Percentiles rank a stretch among this genome's conserved stretches.
phyloP scores from a whole-genome alignment of 805 yeast species.

The Candida ovalis region DNA sequence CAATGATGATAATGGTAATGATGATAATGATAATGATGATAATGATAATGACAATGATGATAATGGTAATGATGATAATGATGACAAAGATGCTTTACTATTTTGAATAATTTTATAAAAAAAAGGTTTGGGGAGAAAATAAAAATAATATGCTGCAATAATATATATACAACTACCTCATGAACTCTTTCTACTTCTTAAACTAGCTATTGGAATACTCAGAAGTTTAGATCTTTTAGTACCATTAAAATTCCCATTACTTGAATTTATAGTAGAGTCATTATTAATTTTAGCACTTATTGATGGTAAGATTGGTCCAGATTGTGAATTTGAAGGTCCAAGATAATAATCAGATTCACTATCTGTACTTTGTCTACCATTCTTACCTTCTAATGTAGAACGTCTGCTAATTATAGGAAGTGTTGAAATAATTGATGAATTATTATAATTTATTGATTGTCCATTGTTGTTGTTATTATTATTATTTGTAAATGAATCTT shows the following conservation, averaged over 20 bases:
- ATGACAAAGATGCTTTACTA: too few relatives aligned
- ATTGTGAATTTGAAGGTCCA: not conserved
- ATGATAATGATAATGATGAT: constrained; percentile 1
- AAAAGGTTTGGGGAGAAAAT: too few relatives aligned
- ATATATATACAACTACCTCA: not conserved
- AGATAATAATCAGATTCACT: not conserved
- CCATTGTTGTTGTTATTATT: not conserved
- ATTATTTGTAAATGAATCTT: constrained; percentile 16
- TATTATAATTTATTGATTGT: not conserved
- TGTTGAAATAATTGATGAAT: not conserved
- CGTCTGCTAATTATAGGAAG: not conserved
- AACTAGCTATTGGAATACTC: constrained; percentile 32
- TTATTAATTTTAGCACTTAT: not conserved
- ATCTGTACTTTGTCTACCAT: not conserved
- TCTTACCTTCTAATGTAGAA: not conserved
- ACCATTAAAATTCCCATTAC: not conserved
- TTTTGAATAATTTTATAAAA: too few relatives aligned
- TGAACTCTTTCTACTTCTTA: constrained; percentile 17
- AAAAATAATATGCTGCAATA: not conserved
- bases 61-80: too few relatives aligned
- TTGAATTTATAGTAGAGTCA: too few relatives aligned
- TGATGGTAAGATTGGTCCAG: not conserved
- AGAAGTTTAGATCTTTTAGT: constrained; percentile 22
- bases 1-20: not conserved
- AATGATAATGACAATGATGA: not conserved